Conservation (phyloP, 202 grass and related monocot species). For the Schoenoplectus triqueter region DNA sequence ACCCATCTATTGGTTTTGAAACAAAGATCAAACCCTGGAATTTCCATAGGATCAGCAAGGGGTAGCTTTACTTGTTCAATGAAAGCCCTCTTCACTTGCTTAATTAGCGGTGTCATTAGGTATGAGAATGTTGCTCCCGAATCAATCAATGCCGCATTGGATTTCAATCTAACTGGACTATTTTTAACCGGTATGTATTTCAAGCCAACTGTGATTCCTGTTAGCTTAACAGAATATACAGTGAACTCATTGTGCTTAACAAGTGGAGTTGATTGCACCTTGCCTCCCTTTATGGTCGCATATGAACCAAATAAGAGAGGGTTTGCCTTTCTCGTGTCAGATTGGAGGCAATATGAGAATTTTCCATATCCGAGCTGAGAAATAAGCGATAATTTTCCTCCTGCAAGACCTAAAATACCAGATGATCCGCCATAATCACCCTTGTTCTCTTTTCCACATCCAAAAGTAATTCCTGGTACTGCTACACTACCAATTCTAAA, state of each 20-base stretch:
- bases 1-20: background rate
- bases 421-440: constrained; percentile 9
- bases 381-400: constrained; percentile 29
- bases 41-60: background rate
- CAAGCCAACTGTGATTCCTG: constrained; percentile 29
- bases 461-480: constrained; percentile 39
- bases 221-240: constrained; percentile 40
- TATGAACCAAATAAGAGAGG: constrained; percentile 42
- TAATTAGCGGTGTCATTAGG: constrained; percentile 21
- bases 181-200: background rate
- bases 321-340: constrained; percentile 35
- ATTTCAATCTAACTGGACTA: background rate
- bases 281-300: background rate
- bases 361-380: constrained; percentile 30
- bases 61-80: constrained; percentile 27
- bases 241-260: background rate
- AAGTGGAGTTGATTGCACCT: constrained; percentile 30
- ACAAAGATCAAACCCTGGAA: constrained; percentile 34
- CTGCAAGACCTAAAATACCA: constrained; percentile 41
- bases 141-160: constrained; percentile 34
- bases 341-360: constrained; percentile 50
- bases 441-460: constrained; percentile 25
- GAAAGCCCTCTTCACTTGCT: constrained; percentile 6
- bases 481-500: constrained; percentile 27
- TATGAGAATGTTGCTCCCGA: constrained; percentile 38